Base-by-base conservation (phyloP, 176 grass and related monocot species). In the Leersia perrieri region DNA sequence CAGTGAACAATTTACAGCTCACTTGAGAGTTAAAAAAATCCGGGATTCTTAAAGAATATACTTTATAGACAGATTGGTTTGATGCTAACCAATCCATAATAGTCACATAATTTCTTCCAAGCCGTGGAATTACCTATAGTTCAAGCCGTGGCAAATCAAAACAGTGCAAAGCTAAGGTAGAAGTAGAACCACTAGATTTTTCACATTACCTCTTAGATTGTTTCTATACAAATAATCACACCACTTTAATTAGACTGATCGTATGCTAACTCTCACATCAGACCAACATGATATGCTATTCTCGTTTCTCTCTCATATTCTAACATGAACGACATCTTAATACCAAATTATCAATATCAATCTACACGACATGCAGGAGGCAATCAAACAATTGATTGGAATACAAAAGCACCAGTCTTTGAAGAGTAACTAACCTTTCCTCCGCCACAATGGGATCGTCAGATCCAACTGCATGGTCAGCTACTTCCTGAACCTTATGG, bases 341-440 rank as follows among this genome's bases (percentile, higher is more conserved):
- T 5, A 70, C 53, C 42, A 68, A 36, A 70, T 7, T 5, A 70
- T 68, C 42, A 68, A 36, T n/a, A 35, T 0, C 1, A 35, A 34
- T 5, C 18, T 20, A 9, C 22, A 45, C 30, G 39, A 72, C 27
- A 78, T 14, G 11, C 11, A 27, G 3, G 35, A 12, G 3, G 4
- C 36, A 72, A 62, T 42, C 12, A 51, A 35, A 74, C 5, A 74
- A 29, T 31, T 49, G 64, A 20, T 9, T 23, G 47, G 0, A 80
- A 9, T 30, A 38, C n/a, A 63, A 33, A 64, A 71, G 31, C 33
- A 66, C 4, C 7, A 30, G 20, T 25, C 2, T 20, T 40, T 35
- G 15, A 62, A 68, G 25, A 29, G 61, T 11, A 29, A 66, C 82
- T 81, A 57, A 90, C 80, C 70, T 79, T 6, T 77, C 65, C 1